phyloP scores from a whole-genome alignment of 495 filamentous ascomycete species.

The Xylaria nigripes region DNA sequence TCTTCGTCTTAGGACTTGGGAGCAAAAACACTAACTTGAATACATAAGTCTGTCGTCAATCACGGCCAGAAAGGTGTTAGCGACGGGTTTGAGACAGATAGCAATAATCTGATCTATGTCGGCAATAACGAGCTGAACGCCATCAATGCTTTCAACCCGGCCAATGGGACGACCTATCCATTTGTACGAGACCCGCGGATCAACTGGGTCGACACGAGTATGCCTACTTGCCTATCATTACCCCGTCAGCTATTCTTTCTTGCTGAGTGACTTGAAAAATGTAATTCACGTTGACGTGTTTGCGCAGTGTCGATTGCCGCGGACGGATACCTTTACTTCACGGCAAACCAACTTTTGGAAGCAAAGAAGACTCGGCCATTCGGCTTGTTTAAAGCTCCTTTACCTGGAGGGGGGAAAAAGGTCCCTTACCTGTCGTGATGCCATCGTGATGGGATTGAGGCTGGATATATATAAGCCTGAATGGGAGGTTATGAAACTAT shows the following conservation, averaged over 20 bases:
- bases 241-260: not conserved
- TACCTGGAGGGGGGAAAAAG: conserved; percentile 27
- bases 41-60: conserved; percentile 16
- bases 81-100: conserved; percentile 32
- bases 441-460: too few species aligned
- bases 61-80: conserved; percentile 29
- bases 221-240: conserved; percentile 9
- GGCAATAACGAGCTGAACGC: conserved; percentile 5
- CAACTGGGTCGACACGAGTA: conserved; percentile 34
- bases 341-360: conserved; percentile 33
- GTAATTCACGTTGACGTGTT: not conserved
- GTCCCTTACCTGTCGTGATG: not conserved
- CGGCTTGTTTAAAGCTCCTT: conserved; percentile 26
- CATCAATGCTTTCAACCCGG: conserved; percentile 10
- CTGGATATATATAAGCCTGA: too few species aligned
- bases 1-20: not conserved
- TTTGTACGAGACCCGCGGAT: conserved; percentile 36
- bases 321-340: conserved; percentile 38
- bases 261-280: not conserved
- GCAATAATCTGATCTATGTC: conserved; percentile 25
- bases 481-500: too few species aligned
- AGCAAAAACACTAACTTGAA: not conserved
- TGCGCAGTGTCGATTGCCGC: not conserved
- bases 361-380: conserved; percentile 19
- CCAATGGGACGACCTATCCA: conserved; percentile 21